phyloP scores from a whole-genome alignment of 805 yeast genomes.

The Teunomyces gatunensis region DNA sequence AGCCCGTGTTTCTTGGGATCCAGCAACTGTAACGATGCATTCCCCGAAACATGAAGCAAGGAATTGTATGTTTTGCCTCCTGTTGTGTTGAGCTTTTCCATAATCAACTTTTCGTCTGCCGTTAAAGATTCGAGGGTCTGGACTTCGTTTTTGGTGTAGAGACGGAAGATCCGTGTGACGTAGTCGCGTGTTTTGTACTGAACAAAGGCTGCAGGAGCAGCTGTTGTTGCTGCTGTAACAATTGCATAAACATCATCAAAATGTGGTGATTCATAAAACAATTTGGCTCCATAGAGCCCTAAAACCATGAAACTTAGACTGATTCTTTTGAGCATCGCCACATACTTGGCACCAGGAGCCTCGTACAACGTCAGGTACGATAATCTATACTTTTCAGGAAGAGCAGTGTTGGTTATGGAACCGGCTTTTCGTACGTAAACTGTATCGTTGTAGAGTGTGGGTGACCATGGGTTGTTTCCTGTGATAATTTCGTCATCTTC shows the following conservation, averaged over 20 bases:
- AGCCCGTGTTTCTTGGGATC: slow-evolving; percentile 11
- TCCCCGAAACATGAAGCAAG: slow-evolving; percentile 46
- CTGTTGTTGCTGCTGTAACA: slow-evolving; percentile 45
- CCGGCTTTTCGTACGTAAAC: slow-evolving; percentile 43
- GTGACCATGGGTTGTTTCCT: slow-evolving; percentile 47
- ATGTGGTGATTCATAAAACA: slow-evolving; percentile 53
- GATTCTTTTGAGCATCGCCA: slow-evolving; percentile 60
- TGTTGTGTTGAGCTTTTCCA: slow-evolving; percentile 64
- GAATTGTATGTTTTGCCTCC: slow-evolving; percentile 68
- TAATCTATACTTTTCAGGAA: slow-evolving; percentile 52
- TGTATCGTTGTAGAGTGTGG: slow-evolving; percentile 43
- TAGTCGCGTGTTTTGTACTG: slow-evolving; percentile 59
- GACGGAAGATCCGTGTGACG: slow-evolving; percentile 68
- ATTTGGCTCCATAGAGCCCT: slow-evolving; percentile 62
- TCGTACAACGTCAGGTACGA: slow-evolving; percentile 63
- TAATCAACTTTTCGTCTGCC: slow-evolving; percentile 59
- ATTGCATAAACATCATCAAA: slow-evolving; percentile 49
- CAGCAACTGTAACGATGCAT: slow-evolving; percentile 23
- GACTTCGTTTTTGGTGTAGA: slow-evolving; percentile 55
- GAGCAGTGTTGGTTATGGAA: slow-evolving; percentile 37
- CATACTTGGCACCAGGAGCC: slow-evolving; percentile 60
- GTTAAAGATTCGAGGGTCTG: slow-evolving; percentile 64
- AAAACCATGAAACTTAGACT: slow-evolving; percentile 58
- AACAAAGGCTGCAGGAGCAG: slow-evolving; percentile 52
- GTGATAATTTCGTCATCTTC: slow-evolving; percentile 42